Evolutionary conservation across 495 filamentous ascomycete genomes (phyloP).

Genomic region (Cudoniella acicularis): DNA sequence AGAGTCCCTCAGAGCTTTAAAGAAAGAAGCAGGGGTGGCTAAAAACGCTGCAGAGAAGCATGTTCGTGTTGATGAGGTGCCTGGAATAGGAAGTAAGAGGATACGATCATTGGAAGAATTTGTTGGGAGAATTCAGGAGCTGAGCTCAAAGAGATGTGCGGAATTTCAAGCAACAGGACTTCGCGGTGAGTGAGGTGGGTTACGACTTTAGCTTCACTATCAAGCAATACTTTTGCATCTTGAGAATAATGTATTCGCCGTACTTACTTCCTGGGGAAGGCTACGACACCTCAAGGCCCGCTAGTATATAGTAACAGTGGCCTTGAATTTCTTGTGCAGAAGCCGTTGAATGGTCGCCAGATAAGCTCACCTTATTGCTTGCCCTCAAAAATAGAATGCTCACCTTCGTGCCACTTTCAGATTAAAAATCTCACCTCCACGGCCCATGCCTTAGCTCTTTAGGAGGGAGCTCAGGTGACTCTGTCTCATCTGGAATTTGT

Average conservation of each 20-base stretch:
- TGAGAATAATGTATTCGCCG: constrained; percentile 20
- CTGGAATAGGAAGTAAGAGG: constrained; percentile 19
- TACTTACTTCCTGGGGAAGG: constrained; percentile 18
- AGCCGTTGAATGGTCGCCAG: constrained; percentile 17
- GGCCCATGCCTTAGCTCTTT: constrained; percentile 13
- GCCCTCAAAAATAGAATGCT: constrained; percentile 14
- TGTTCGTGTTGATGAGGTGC: constrained; percentile 19
- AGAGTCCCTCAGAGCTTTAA: constrained; percentile 20
- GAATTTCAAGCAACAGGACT: constrained; percentile 20
- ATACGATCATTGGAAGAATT: constrained; percentile 21
- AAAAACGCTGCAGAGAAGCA: constrained; percentile 20
- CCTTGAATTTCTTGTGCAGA: constrained; percentile 17
- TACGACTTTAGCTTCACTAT: constrained; percentile 19
- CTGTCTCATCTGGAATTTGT: constrained; percentile 15
- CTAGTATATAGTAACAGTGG: constrained; percentile 10
- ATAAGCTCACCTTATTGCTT: constrained; percentile 15
- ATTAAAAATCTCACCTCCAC: constrained; percentile 21
- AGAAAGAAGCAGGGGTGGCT: constrained; percentile 18
- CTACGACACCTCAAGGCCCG: constrained; percentile 8
- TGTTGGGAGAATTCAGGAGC: constrained; percentile 20
- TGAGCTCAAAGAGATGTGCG: constrained; percentile 21
- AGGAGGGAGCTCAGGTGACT: constrained; percentile 17
- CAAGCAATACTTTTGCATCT: constrained; percentile 20
- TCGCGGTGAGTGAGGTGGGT: constrained; percentile 19
- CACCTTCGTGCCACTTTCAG: constrained; percentile 16